Evolutionary conservation across 345 rosid species (phyloP).

Genomic region (Eucalyptus marginata): DNA sequence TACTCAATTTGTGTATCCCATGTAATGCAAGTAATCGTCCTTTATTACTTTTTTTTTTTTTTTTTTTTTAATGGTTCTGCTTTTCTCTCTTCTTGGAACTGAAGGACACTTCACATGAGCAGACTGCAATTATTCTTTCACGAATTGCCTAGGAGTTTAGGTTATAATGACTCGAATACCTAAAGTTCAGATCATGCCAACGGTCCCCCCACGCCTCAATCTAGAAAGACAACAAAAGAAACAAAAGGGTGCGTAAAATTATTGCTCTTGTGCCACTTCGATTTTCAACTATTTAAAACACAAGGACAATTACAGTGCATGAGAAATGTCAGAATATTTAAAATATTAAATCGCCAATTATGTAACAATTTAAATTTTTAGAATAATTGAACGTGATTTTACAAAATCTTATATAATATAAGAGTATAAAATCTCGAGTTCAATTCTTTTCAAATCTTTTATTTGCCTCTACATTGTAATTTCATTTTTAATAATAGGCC

Average conservation of each 20-base stretch:
- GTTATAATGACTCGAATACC: not conserved
- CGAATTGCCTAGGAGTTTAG: not conserved
- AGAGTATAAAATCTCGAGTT: fast-evolving
- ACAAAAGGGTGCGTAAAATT: not conserved
- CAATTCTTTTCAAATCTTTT: not conserved
- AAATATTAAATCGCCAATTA: not conserved
- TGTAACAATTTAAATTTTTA: not conserved
- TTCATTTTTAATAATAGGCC: not conserved
- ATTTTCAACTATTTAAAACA: not conserved
- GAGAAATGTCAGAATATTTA: not conserved
- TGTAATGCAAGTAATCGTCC: not conserved
- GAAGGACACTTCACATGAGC: not conserved
- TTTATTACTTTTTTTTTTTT: not conserved
- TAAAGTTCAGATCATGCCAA: not conserved
- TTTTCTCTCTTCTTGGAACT: not conserved
- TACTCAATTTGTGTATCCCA: not conserved
- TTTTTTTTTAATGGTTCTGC: not conserved
- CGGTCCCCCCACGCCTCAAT: not conserved
- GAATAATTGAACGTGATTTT: fast-evolving
- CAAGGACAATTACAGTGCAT: not conserved
- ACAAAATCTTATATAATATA: not conserved
- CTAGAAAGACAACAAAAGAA: not conserved
- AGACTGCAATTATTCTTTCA: not conserved
- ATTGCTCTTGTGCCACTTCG: not conserved
- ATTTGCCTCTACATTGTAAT: not conserved